Conservation (phyloP, 192 early-diverging fungal genomes). For the Coemansia aciculifera region DNA sequence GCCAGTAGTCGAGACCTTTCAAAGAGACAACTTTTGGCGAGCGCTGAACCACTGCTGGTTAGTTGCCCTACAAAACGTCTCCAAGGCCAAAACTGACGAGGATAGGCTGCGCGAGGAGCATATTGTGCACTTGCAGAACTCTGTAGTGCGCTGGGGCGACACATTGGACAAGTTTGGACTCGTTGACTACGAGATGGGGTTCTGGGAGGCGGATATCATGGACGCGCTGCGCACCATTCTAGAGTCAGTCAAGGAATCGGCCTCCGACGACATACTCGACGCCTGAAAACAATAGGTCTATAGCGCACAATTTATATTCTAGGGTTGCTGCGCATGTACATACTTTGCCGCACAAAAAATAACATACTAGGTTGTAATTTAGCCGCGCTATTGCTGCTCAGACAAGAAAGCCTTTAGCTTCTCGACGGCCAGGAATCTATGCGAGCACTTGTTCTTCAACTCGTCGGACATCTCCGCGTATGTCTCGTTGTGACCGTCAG, state of each 20-base stretch:
- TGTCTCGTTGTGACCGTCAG: constrained; percentile 69
- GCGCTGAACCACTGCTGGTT: constrained; percentile 78
- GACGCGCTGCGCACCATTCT: constrained; percentile 63
- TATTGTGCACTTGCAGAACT: constrained; percentile 60
- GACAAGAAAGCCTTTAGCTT: constrained; percentile 62
- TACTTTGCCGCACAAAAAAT: not conserved
- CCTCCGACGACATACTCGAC: not conserved
- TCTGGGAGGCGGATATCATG: constrained; percentile 75
- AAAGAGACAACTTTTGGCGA: constrained; percentile 70
- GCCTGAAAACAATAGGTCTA: not conserved
- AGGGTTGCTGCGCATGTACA: constrained; percentile 1
- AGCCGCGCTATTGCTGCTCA: constrained; percentile 11
- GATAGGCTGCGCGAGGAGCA: constrained; percentile 61
- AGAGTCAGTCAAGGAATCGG: constrained; percentile 13
- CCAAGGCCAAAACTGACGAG: constrained; percentile 51
- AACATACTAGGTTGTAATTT: not conserved
- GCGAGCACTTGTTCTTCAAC: constrained; percentile 89
- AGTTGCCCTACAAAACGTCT: constrained; percentile 63
- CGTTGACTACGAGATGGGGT: constrained; percentile 83
- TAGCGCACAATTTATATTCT: not conserved
- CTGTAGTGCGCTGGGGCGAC: constrained; percentile 69
- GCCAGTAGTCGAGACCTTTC: constrained; percentile 59
- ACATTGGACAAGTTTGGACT: constrained; percentile 70
- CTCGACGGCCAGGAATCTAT: constrained; percentile 73
- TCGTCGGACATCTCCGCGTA: constrained; percentile 87